Conservation (phyloP, 140 eudicot genomes). For the Oenanthe javanica region DNA sequence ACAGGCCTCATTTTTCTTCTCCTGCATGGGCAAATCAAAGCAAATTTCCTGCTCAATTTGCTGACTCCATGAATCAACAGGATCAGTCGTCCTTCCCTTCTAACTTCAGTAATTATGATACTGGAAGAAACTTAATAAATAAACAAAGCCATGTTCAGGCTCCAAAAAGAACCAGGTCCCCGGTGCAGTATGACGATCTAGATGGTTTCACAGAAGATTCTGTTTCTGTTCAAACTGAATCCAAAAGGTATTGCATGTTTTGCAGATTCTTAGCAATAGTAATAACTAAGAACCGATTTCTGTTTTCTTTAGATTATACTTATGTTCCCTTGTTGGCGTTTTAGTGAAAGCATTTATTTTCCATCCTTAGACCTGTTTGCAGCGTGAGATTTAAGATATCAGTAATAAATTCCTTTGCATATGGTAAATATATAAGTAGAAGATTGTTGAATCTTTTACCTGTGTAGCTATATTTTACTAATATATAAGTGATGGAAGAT, state of each 20-base stretch:
- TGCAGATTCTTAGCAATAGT: not conserved
- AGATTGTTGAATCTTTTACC: not conserved
- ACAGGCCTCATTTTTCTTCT: conserved; percentile 24
- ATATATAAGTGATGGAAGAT: not conserved
- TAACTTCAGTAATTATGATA: conserved; percentile 6
- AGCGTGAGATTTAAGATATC: not conserved
- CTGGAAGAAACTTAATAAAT: conserved; percentile 14
- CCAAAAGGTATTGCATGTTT: conserved; percentile 18
- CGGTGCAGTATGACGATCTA: conserved; percentile 12
- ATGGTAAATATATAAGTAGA: not conserved
- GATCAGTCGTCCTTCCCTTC: conserved; percentile 6
- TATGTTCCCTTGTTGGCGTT: not conserved
- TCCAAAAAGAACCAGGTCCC: conserved; percentile 32
- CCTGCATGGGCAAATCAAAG: conserved; percentile 22
- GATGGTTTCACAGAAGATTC: conserved; percentile 21
- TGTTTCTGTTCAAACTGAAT: conserved; percentile 8
- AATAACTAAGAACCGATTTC: not conserved
- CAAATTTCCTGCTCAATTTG: conserved; percentile 12
- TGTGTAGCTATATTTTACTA: not conserved
- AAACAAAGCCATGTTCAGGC: conserved; percentile 21
- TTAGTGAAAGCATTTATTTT: not conserved
- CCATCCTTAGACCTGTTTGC: not conserved
- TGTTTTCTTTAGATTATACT: not conserved
- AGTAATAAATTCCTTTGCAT: not conserved
- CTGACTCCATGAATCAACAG: conserved; percentile 13